Percentiles rank a stretch among this genome's conserved stretches.
Evolutionary conservation across 768 basidiomycete species (phyloP).

Genomic region (Hygrophoropsis aurantiaca): DNA sequence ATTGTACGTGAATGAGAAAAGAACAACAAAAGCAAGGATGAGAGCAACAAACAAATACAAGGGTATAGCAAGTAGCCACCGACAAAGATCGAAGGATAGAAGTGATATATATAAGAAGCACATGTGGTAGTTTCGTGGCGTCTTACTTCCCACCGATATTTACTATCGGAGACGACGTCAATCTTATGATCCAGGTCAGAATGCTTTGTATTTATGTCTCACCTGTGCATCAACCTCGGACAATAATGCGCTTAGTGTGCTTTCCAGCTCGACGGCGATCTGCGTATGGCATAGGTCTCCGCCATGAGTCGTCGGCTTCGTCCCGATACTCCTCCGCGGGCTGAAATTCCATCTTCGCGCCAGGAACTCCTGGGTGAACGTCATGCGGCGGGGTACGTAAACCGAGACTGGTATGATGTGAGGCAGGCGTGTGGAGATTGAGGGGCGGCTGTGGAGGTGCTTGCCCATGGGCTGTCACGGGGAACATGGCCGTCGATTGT

Average conservation of each 20-base stretch:
- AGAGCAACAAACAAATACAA: slow-evolving; percentile 16
- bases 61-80: slow-evolving; percentile 17
- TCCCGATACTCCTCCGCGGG: slow-evolving; percentile 49
- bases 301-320: slow-evolving; percentile 71
- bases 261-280: slow-evolving; percentile 79
- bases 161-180: not conserved
- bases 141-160: slow-evolving; percentile 1
- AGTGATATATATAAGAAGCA: slow-evolving; percentile 18
- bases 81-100: slow-evolving; percentile 12
- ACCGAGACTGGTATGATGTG: slow-evolving; percentile 23
- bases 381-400: slow-evolving; percentile 52
- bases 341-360: slow-evolving; percentile 29
- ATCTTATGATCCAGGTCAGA: not conserved
- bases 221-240: slow-evolving; percentile 33
- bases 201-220: slow-evolving; percentile 1
- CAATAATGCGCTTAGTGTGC: slow-evolving; percentile 73
- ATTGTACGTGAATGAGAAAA: slow-evolving; percentile 14
- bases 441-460: slow-evolving; percentile 29
- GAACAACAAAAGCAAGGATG: slow-evolving; percentile 13
- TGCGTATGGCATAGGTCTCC: slow-evolving; percentile 67
- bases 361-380: slow-evolving; percentile 36
- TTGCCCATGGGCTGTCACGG: slow-evolving; percentile 30
- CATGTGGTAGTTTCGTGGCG: slow-evolving; percentile 15
- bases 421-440: slow-evolving; percentile 29
- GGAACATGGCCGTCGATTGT: slow-evolving; percentile 27